Evolutionary conservation across 805 yeast species (phyloP), one percentile per base, ranked within the genome.

Genomic region (Blastobotrys americana): DNA sequence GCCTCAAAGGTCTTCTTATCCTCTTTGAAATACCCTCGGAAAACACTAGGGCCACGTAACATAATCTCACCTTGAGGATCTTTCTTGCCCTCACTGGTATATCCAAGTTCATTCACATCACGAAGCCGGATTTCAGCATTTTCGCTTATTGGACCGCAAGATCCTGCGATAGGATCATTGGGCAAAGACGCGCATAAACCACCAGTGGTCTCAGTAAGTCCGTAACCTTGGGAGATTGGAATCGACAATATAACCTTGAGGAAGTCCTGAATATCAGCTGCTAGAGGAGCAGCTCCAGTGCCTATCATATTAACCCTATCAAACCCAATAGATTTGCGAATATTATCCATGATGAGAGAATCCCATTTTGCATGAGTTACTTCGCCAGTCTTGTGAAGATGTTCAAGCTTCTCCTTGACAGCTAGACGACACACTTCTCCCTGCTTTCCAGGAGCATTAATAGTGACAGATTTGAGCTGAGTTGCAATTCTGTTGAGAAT

Each of bases 201-300:
- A n/a, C 83, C 83, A 66, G 78, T 76, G 3, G 81, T 68, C 63
- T 83, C 90, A 3, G 86, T 78, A 34, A 79, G 68, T 2, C 89
- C 90, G 60, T 82, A 83, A n/a, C 90, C 93, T 63, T 82, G 88
- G 44, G 66, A 59, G 39, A 75, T 57, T 10, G 72, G 67, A 45
- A 75, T 60, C 49, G 74, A 76, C 44, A 84, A 69, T 1, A 78
- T 70, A n/a, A 79, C 78, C 55, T 78, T 74, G 54, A 84, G 62
- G 58, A 80, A 82, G 46, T 67, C 64, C 35, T 81, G 68, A 1
- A 86, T 78, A 35, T 74, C 79, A 15, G 73, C 71, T 25, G 84
- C 68, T 50, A 83, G 70, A 19, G 93, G 90, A 2, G 90, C 88
- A 25, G 85, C 79, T 20, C 90, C 86, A 21, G 72, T 65, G 28